phyloP scores from a whole-genome alignment of 1,284 basidiomycete genomes.

The Cutaneotrichosporon cutaneum region DNA sequence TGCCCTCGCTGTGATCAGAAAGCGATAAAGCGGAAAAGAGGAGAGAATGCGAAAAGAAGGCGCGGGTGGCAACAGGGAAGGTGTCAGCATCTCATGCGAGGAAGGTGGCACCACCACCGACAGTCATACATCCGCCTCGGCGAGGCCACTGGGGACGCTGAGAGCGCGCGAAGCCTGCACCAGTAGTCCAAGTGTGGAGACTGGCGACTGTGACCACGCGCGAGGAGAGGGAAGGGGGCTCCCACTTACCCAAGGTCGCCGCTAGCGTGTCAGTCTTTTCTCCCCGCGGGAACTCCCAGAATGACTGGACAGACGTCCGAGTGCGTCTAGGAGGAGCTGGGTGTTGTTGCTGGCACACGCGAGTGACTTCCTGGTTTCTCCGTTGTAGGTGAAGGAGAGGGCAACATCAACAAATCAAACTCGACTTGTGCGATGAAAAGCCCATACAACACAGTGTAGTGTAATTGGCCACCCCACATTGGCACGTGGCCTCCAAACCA shows the following conservation, averaged over 20 bases:
- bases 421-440: neutral
- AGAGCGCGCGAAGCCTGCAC: too few relatives aligned
- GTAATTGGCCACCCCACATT: neutral
- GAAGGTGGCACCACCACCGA: neutral
- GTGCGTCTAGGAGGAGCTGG: too few relatives aligned
- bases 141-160: too few relatives aligned
- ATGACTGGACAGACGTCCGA: too few relatives aligned
- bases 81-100: constrained; percentile 10
- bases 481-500: neutral
- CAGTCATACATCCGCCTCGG: too few relatives aligned
- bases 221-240: too few relatives aligned
- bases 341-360: neutral
- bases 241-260: too few relatives aligned
- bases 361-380: constrained; percentile 1
- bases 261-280: too few relatives aligned
- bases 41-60: constrained; percentile 4
- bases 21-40: neutral
- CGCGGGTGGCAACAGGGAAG: constrained; percentile 6
- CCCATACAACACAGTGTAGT: neutral
- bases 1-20: neutral
- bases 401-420: neutral
- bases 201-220: too few relatives aligned
- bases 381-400: neutral
- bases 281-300: too few relatives aligned
- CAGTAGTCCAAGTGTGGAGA: too few relatives aligned